These are phyloP conservation scores for Camellia oleifera DNA, from an alignment of 179 eudicot species.

Conservation along the genomic window DNA sequence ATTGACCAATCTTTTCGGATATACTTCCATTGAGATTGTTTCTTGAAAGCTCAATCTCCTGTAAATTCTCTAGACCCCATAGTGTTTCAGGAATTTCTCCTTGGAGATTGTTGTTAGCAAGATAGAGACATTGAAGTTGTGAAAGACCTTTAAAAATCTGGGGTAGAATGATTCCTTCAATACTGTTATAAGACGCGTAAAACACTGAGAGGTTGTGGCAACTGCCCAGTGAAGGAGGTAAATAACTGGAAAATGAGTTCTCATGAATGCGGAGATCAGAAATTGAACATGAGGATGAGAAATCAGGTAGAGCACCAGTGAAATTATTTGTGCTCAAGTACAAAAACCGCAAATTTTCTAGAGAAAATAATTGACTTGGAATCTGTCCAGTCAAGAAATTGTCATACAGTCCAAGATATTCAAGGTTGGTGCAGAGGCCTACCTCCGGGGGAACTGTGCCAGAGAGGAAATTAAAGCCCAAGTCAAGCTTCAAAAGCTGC, in stretches of 20 bases:
- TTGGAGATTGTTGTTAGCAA: slow-evolving; percentile 13
- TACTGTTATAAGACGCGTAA: neutral
- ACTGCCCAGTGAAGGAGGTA: slow-evolving; percentile 17
- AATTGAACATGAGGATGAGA: slow-evolving; percentile 20
- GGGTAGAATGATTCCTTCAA: slow-evolving; percentile 13
- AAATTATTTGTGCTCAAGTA: slow-evolving; percentile 12
- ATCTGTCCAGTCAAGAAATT: slow-evolving; percentile 20
- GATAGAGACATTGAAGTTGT: slow-evolving; percentile 14
- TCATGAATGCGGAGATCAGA: slow-evolving; percentile 15
- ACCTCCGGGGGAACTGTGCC: slow-evolving; percentile 18
- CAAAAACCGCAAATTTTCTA: slow-evolving; percentile 15
- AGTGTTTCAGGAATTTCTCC: slow-evolving; percentile 21
- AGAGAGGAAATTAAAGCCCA: slow-evolving; percentile 19
- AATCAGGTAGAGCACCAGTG: slow-evolving; percentile 16
- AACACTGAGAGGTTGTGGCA: slow-evolving; percentile 14
- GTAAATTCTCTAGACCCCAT: slow-evolving; percentile 13
- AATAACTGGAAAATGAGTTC: slow-evolving; percentile 20
- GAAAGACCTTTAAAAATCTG: slow-evolving; percentile 11
- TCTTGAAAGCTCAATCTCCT: slow-evolving; percentile 13
- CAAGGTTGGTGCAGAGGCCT: slow-evolving; percentile 20
- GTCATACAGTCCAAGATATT: slow-evolving; percentile 14
- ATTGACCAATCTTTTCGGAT: slow-evolving; percentile 16
- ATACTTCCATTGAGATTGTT: slow-evolving; percentile 19
- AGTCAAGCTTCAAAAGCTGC: slow-evolving; percentile 15
- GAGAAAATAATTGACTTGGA: slow-evolving; percentile 18